Percentiles rank a stretch among this genome's conserved stretches.
These are phyloP conservation scores for Penicillium sp. DNA, from an alignment of 2,329 filamentous ascomycete species.

Conservation along the genomic window DNA sequence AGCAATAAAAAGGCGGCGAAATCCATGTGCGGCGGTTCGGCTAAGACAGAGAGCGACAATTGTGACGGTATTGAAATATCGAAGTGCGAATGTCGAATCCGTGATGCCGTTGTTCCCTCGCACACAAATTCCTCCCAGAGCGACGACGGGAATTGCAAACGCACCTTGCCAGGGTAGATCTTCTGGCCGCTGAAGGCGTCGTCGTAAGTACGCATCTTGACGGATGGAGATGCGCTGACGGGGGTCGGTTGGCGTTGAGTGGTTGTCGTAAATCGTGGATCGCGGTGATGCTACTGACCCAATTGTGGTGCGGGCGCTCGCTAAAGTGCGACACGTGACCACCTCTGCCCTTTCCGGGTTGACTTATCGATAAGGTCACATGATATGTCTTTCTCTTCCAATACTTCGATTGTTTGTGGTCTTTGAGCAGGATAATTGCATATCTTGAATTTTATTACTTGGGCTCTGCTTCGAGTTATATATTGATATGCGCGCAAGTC, in stretches of 20 bases:
- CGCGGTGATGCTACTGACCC: slow-evolving; percentile 34
- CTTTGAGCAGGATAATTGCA: background rate
- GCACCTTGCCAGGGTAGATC: slow-evolving; percentile 78
- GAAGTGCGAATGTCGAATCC: slow-evolving; percentile 7
- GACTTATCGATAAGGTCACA: slow-evolving; percentile 10
- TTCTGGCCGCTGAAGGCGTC: slow-evolving; percentile 74
- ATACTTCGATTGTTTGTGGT: background rate
- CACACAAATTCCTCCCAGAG: slow-evolving; percentile 15
- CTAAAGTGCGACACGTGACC: slow-evolving; percentile 45
- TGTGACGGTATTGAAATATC: slow-evolving; percentile 3
- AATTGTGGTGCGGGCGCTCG: slow-evolving; percentile 45
- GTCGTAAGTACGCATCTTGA: slow-evolving; percentile 74
- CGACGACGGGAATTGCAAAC: slow-evolving; percentile 31
- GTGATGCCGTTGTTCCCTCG: slow-evolving; percentile 13
- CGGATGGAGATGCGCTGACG: slow-evolving; percentile 48
- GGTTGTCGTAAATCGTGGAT: slow-evolving; percentile 42
- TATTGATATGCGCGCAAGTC: too few species aligned
- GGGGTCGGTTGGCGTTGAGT: slow-evolving; percentile 44
- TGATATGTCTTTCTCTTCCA: background rate
- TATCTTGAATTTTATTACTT: background rate
- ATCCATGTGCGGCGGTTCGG: slow-evolving; percentile 8
- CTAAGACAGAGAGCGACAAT: slow-evolving; percentile 6
- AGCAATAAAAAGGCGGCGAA: background rate
- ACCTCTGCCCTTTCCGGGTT: slow-evolving; percentile 35
- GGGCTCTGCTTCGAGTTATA: background rate